Evolutionary conservation across 2,329 filamentous ascomycete species (phyloP).

Genomic region (Ambrosiella cleistominuta): DNA sequence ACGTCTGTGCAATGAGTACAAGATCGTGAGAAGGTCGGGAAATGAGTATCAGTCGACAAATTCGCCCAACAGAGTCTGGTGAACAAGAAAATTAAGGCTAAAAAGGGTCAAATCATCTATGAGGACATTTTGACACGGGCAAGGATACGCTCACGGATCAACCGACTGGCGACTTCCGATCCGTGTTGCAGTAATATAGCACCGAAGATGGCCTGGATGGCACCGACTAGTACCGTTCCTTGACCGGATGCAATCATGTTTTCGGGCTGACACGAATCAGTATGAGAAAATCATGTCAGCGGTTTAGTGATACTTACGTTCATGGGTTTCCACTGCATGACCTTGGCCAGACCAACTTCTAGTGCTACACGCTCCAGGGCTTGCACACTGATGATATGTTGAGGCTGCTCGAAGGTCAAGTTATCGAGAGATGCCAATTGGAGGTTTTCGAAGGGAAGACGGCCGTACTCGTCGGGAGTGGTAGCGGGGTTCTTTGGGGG

Average conservation of each 20-base stretch:
- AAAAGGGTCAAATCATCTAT: background rate
- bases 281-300: background rate
- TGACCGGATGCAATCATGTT: slow-evolving; percentile 57
- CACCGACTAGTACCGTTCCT: slow-evolving; percentile 55
- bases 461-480: slow-evolving; percentile 32
- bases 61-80: background rate
- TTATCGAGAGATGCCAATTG: slow-evolving; percentile 58
- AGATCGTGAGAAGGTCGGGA: background rate
- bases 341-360: slow-evolving; percentile 51
- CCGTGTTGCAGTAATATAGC: slow-evolving; percentile 81
- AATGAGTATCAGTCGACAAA: background rate
- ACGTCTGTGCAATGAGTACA: background rate
- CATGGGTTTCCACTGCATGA: slow-evolving; percentile 78
- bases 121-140: slow-evolving; percentile 8
- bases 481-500: slow-evolving; percentile 16
- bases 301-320: slow-evolving; percentile 36
- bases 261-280: slow-evolving; percentile 28
- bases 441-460: slow-evolving; percentile 51
- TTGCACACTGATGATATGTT: slow-evolving; percentile 42
- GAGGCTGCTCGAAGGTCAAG: slow-evolving; percentile 43
- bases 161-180: slow-evolving; percentile 53
- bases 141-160: slow-evolving; percentile 63
- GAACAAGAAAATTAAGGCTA: background rate
- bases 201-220: slow-evolving; percentile 72
- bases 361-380: slow-evolving; percentile 51